Conservation (phyloP, 2,329 filamentous ascomycete genomes). For the Mycosphaerella arachidis region DNA sequence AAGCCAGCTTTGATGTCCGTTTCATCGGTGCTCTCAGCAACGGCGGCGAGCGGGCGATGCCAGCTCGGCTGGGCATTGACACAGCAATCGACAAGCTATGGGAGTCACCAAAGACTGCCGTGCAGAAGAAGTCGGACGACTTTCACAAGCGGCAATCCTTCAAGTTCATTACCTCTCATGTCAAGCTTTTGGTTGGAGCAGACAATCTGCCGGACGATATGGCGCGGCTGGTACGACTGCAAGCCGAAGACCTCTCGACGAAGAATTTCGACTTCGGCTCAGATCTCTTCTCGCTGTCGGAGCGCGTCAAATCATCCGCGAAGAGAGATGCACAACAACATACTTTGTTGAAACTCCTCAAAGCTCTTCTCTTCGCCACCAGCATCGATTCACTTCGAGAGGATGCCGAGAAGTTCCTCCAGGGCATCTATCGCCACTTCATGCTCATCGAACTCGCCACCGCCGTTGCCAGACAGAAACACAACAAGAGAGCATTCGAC, state of each 20-base stretch:
- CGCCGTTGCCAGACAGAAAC: conserved; percentile 75
- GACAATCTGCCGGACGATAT: conserved; percentile 89
- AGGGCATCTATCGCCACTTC: conserved; percentile 83
- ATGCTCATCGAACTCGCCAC: conserved; percentile 83
- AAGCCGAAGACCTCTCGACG: conserved; percentile 77
- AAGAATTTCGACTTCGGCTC: conserved; percentile 68
- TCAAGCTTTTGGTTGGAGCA: conserved; percentile 84
- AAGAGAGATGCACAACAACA: conserved; percentile 85
- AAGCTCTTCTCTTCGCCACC: conserved; percentile 79
- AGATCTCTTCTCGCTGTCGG: conserved; percentile 67
- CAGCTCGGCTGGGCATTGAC: conserved; percentile 79
- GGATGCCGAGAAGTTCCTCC: conserved; percentile 69
- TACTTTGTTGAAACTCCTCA: conserved; percentile 78
- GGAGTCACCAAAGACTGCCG: conserved; percentile 64
- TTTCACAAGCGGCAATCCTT: conserved; percentile 95
- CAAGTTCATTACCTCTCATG: conserved; percentile 77
- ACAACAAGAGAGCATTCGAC: conserved; percentile 73
- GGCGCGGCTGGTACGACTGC: conserved; percentile 74
- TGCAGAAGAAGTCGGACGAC: conserved; percentile 63
- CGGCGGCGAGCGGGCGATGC: conserved; percentile 71
- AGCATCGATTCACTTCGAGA: conserved; percentile 72
- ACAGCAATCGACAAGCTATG: conserved; percentile 82
- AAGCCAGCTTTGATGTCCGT: conserved; percentile 79
- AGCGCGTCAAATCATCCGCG: conserved; percentile 73
- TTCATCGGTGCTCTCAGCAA: conserved; percentile 78